These are phyloP conservation scores for Penicillium cinerascens DNA, from an alignment of 495 filamentous ascomycete species.

Conservation along the genomic window DNA sequence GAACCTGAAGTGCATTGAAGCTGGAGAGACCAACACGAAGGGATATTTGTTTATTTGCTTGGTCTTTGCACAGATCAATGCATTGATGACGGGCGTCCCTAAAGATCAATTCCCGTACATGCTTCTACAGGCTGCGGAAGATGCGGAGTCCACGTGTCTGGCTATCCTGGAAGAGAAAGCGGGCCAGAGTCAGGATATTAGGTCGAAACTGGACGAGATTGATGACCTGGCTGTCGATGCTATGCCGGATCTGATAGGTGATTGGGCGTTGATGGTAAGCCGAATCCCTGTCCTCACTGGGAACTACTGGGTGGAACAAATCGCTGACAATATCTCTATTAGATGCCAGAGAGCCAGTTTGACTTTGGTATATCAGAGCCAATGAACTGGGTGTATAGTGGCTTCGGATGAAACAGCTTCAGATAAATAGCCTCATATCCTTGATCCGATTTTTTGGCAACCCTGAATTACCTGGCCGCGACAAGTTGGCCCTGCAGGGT, in stretches of 20 bases:
- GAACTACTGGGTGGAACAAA: neutral
- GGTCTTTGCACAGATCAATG: conserved; percentile 43
- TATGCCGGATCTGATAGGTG: conserved; percentile 11
- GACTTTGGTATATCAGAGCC: conserved; percentile 9
- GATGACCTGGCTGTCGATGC: neutral
- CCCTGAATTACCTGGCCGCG: too few species aligned
- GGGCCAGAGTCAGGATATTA: conserved; percentile 6
- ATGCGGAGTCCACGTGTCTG: conserved; percentile 29
- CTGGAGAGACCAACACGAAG: conserved; percentile 58
- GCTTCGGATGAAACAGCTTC: too few species aligned
- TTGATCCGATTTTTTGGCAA: too few species aligned
- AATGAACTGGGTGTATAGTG: conserved; percentile 2
- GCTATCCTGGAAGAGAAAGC: conserved; percentile 28
- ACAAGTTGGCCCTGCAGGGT: too few species aligned
- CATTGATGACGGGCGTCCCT: conserved; percentile 31
- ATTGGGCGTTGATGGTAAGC: conserved; percentile 27
- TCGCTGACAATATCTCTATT: neutral
- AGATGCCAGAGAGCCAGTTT: conserved; percentile 11
- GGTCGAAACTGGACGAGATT: neutral
- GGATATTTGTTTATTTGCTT: conserved; percentile 44
- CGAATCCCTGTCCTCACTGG: too few species aligned
- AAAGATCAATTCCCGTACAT: conserved; percentile 27
- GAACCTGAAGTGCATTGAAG: conserved; percentile 36
- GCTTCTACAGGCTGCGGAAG: conserved; percentile 38
- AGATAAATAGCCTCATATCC: too few species aligned